A percentile compares a stretch with the other conserved stretches of the same genome.
phyloP scores from a whole-genome alignment of 306 rosid genomes.

The Hylodesmum podocarpum region DNA sequence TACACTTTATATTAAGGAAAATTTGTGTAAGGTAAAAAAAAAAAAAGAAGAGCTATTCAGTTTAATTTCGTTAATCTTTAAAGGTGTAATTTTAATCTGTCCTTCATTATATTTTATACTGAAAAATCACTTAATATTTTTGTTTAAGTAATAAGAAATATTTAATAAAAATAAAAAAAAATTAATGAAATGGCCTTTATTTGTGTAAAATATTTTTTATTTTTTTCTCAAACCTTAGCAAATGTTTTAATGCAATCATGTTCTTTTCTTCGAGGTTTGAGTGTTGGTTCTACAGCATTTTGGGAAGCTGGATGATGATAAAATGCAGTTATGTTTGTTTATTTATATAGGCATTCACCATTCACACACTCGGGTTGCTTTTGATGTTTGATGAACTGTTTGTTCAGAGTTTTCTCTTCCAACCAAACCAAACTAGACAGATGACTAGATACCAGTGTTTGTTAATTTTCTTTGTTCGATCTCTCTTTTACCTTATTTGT shows the following conservation, averaged over 20 bases:
- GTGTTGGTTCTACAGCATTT: neutral
- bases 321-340: constrained; percentile 8
- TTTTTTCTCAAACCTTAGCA: neutral
- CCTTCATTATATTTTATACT: neutral
- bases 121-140: neutral
- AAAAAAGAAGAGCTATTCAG: neutral
- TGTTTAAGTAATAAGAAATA: neutral
- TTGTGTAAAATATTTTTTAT: neutral
- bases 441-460: neutral
- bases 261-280: neutral
- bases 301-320: constrained; percentile 18
- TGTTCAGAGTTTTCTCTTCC: neutral
- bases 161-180: neutral
- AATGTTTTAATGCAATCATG: neutral
- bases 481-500: constrained; percentile 19
- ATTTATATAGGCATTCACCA: neutral
- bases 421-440: constrained; percentile 14
- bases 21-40: neutral
- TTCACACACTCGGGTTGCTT: constrained; percentile 10
- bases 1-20: neutral
- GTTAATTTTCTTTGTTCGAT: constrained; percentile 3
- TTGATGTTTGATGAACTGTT: neutral
- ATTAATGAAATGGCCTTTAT: neutral
- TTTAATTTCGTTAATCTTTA: neutral
- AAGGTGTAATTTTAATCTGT: neutral